These are phyloP conservation scores for Adansonia madagascariensis DNA, from an alignment of 441 rosid genomes.

Conservation along the genomic window DNA sequence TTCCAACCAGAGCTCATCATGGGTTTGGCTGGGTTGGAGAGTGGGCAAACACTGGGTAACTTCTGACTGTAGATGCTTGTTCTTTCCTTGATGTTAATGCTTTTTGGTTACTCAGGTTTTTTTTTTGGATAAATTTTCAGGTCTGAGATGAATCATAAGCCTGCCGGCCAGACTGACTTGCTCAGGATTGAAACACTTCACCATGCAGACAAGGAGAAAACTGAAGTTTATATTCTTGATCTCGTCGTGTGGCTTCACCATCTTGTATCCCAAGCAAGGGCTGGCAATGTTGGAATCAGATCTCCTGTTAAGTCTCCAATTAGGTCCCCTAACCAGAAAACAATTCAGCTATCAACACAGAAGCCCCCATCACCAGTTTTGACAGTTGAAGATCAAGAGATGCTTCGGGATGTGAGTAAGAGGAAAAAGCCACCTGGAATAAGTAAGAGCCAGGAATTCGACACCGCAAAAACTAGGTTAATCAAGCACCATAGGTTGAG, in stretches of 20 bases:
- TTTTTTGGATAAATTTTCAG: conserved; percentile 39
- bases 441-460: conserved; percentile 94
- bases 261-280: conserved; percentile 74
- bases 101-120: conserved; percentile 7
- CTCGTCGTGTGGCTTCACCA: conserved; percentile 89
- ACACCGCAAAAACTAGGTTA: conserved; percentile 59
- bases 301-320: conserved; percentile 89
- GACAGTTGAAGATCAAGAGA: conserved; percentile 82
- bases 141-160: conserved; percentile 68
- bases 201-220: conserved; percentile 92
- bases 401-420: conserved; percentile 87
- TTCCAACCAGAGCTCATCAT: conserved; percentile 78
- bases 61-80: conserved; percentile 11
- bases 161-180: conserved; percentile 72
- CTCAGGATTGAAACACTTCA: conserved; percentile 89
- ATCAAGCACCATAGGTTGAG: conserved; percentile 78
- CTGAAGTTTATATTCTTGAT: conserved; percentile 74
- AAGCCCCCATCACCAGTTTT: conserved; percentile 52
- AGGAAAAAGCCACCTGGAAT: conserved; percentile 84
- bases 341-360: conserved; percentile 46
- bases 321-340: conserved; percentile 65
- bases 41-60: conserved; percentile 97
- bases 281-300: conserved; percentile 63
- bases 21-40: conserved; percentile 99
- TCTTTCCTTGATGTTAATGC: conserved; percentile 5